phyloP scores from a whole-genome alignment of 2,329 filamentous ascomycete species.

The Drechslerella coelobrocha region DNA sequence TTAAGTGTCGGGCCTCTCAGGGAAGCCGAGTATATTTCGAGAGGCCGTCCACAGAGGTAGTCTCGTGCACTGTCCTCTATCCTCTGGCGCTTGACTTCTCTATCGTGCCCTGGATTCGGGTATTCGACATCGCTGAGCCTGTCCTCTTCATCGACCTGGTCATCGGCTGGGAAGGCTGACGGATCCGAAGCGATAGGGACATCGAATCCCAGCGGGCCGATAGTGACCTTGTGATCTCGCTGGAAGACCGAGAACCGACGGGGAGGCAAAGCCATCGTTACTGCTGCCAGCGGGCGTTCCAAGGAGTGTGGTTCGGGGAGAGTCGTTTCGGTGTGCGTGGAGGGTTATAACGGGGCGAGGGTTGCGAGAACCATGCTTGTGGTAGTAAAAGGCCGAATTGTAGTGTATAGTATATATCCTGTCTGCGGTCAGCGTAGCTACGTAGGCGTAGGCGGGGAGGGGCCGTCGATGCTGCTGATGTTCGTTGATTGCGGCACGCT shows the following conservation, averaged over 20 bases:
- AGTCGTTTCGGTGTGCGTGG: no score
- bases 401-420: no score
- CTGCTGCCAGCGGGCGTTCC: neutral
- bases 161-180: constrained; percentile 30
- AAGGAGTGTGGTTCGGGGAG: no score
- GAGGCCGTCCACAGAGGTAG: constrained; percentile 28
- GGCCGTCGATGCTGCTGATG: neutral
- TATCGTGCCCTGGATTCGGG: constrained; percentile 21
- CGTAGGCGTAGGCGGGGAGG: no score
- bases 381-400: no score
- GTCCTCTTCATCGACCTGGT: constrained; percentile 38
- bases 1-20: constrained; percentile 26
- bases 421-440: no score
- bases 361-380: no score
- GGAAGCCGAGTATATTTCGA: constrained; percentile 30
- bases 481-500: neutral
- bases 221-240: constrained; percentile 34
- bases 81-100: constrained; percentile 25
- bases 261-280: constrained; percentile 1
- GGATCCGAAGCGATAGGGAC: constrained; percentile 26
- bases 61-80: constrained; percentile 37
- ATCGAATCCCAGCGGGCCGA: constrained; percentile 36
- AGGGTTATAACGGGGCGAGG: no score
- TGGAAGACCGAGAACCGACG: constrained; percentile 44
- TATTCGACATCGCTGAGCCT: constrained; percentile 46